Percentiles rank a stretch among this genome's conserved stretches.
These are phyloP conservation scores for Geranium brycei DNA, from an alignment of 345 rosid species.

Conservation along the genomic window DNA sequence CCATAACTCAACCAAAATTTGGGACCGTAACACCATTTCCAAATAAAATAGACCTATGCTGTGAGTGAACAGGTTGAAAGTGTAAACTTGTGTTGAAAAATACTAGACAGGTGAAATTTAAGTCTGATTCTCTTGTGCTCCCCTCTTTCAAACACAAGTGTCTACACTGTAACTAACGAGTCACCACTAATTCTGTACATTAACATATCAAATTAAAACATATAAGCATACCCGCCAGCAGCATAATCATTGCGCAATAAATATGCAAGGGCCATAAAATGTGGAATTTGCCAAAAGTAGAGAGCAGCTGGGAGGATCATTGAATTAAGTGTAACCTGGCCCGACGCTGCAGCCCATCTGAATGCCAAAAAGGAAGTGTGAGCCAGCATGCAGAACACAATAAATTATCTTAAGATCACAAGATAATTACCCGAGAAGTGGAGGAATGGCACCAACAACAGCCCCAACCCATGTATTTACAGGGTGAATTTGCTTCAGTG, in stretches of 20 bases:
- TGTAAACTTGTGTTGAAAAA: background rate
- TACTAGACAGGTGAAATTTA: background rate
- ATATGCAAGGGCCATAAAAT: conserved; percentile 93
- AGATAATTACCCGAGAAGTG: conserved; percentile 69
- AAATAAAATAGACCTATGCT: background rate
- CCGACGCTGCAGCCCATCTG: conserved; percentile 94
- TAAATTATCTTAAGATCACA: too few relatives aligned
- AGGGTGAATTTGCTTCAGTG: conserved; percentile 95
- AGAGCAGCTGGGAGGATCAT: conserved; percentile 88
- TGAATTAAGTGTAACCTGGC: conserved; percentile 51
- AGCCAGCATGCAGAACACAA: background rate
- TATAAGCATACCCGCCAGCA: conserved; percentile 70
- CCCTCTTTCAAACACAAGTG: too few relatives aligned
- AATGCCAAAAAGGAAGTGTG: conserved; percentile 13
- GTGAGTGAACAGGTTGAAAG: background rate
- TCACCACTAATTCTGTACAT: background rate
- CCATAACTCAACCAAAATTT: too few relatives aligned
- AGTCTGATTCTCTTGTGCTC: background rate
- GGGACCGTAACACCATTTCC: background rate
- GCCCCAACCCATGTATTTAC: conserved; percentile 98
- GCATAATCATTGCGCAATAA: conserved; percentile 83
- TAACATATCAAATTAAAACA: background rate
- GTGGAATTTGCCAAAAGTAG: conserved; percentile 97
- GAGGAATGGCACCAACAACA: conserved; percentile 95
- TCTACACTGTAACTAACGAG: too few relatives aligned